Evolutionary conservation across 495 filamentous ascomycete species (phyloP).

Genomic region (Saxophila tyrrhenica): DNA sequence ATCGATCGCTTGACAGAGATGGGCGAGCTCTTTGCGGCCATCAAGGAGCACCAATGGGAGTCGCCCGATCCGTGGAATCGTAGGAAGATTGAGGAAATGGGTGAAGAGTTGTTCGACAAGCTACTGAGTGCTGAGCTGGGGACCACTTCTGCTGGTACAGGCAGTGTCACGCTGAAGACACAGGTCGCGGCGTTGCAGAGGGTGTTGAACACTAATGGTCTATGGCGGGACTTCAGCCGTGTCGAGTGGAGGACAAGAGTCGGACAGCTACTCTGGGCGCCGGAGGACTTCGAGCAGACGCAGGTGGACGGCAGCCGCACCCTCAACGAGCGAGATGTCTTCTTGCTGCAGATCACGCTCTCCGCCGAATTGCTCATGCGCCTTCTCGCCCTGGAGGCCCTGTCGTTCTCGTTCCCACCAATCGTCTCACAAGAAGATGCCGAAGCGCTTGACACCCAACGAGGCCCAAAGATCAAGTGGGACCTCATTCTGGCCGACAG

Average conservation of each 20-base stretch:
- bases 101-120: conserved; percentile 35
- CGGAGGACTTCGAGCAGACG: conserved; percentile 41
- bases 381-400: conserved; percentile 41
- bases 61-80: conserved; percentile 34
- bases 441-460: conserved; percentile 49
- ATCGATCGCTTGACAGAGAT: conserved; percentile 37
- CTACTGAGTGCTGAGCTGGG: conserved; percentile 33
- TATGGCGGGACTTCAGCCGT: conserved; percentile 69
- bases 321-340: conserved; percentile 55
- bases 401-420: not conserved
- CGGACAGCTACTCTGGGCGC: conserved; percentile 72
- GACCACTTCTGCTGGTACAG: conserved; percentile 25
- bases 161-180: conserved; percentile 33
- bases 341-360: conserved; percentile 68
- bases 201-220: conserved; percentile 36
- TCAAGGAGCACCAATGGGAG: conserved; percentile 25
- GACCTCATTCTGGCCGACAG: conserved; percentile 62
- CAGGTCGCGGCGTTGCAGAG: conserved; percentile 42
- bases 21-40: conserved; percentile 31
- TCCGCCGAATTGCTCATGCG: conserved; percentile 67
- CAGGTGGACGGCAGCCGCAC: conserved; percentile 23
- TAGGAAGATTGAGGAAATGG: conserved; percentile 35
- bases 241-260: conserved; percentile 70
- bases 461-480: conserved; percentile 63
- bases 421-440: conserved; percentile 41